phyloP scores from a whole-genome alignment of 2,329 filamentous ascomycete species.

The Aspergillus jensenii region DNA sequence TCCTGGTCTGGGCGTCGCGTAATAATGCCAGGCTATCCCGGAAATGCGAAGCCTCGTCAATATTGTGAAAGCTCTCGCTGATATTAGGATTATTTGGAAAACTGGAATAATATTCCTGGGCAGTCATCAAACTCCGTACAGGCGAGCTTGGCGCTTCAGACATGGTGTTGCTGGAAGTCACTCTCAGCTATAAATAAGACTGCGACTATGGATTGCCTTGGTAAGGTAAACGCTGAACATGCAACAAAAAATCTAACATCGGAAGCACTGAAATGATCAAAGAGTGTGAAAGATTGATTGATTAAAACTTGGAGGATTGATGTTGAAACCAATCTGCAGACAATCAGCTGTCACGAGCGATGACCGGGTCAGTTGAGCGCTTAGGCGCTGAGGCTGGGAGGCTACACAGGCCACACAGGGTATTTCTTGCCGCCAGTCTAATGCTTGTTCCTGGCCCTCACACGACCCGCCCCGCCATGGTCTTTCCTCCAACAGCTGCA shows the following conservation, averaged over 20 bases:
- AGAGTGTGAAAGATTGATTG: not conserved
- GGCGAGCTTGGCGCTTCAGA: conserved; percentile 8
- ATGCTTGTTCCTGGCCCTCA: not conserved
- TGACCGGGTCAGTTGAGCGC: conserved; percentile 13
- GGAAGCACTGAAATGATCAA: not conserved
- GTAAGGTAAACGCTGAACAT: not conserved
- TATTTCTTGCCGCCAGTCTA: conserved; percentile 1
- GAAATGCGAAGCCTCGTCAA: conserved; percentile 38
- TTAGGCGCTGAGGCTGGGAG: not conserved
- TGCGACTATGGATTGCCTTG: no score
- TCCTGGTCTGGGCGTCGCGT: conserved; percentile 31
- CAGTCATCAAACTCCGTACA: conserved; percentile 15
- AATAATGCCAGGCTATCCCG: conserved; percentile 28
- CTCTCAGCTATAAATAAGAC: no score
- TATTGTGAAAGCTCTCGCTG: conserved; percentile 33
- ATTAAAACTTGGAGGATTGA: not conserved
- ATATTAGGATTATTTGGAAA: conserved; percentile 21
- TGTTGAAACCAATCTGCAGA: not conserved
- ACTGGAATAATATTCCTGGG: conserved; percentile 35
- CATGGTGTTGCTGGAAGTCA: conserved; percentile 6
- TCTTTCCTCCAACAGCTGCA: not conserved
- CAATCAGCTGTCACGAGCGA: not conserved
- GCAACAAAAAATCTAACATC: not conserved
- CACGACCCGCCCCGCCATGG: not conserved
- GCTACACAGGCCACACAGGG: not conserved